Conservation (phyloP, 2,329 filamentous ascomycete genomes). For the Diaporthe australafricana region DNA sequence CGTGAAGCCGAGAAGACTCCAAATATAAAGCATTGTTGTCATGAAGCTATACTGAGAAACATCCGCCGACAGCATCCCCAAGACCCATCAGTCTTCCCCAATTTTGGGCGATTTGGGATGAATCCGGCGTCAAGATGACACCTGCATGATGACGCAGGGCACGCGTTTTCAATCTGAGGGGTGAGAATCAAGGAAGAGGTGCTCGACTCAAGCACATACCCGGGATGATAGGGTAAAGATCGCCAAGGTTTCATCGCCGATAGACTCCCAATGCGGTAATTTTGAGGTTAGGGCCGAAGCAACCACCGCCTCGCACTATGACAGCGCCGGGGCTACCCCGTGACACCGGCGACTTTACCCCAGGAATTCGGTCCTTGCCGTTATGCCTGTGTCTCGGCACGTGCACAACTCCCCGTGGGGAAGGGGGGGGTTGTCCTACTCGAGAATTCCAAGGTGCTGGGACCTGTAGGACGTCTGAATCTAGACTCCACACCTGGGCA, state of each 20-base stretch:
- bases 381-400: slow-evolving; percentile 12
- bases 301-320: neutral
- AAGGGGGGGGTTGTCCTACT: neutral
- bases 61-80: neutral
- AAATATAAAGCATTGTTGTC: neutral
- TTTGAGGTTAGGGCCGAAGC: too few species aligned
- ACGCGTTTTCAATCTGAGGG: slow-evolving; percentile 1
- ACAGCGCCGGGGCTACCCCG: slow-evolving; percentile 3
- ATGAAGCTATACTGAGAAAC: neutral
- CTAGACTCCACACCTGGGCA: slow-evolving; percentile 18
- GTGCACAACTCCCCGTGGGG: slow-evolving; percentile 10
- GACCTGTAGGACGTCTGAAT: neutral
- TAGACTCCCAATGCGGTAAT: neutral
- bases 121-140: neutral
- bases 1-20: neutral
- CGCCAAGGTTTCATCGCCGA: slow-evolving; percentile 13
- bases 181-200: neutral
- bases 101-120: neutral
- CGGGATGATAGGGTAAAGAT: neutral
- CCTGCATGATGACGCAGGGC: neutral
- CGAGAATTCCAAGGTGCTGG: slow-evolving; percentile 6
- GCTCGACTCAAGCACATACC: neutral
- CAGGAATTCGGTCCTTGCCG: slow-evolving; percentile 21
- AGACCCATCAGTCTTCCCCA: neutral
- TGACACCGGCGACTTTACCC: slow-evolving; percentile 3